A percentile compares a stretch with the other conserved stretches of the same genome.
These are phyloP conservation scores for Globisporangium ultimum DNA, from an alignment of 352 stramenopile species.

Conservation along the genomic window DNA sequence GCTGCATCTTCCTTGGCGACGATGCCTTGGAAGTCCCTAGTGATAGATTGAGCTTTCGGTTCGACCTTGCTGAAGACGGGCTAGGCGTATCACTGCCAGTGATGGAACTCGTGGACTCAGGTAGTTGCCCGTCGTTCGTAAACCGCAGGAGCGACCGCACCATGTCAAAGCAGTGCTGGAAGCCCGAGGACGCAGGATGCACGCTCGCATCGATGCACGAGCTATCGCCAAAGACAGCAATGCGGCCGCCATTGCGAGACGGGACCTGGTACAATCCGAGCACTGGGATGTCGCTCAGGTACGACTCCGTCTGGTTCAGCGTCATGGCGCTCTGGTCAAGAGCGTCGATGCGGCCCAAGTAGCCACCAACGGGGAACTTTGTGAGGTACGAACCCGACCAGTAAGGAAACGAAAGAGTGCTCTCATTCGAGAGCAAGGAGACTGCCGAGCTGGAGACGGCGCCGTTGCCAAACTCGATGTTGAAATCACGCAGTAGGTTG, in stretches of 20 bases:
- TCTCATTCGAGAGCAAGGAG: conserved; percentile 32
- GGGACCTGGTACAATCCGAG: conserved; percentile 69
- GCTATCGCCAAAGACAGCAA: conserved; percentile 73
- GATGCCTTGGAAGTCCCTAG: neutral
- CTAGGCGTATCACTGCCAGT: neutral
- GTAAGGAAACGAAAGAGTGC: conserved; percentile 37
- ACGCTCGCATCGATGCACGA: conserved; percentile 69
- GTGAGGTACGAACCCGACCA: conserved; percentile 63
- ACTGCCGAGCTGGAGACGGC: conserved; percentile 51
- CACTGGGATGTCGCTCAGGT: conserved; percentile 37
- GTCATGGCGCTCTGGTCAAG: conserved; percentile 47
- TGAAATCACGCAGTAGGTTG: conserved; percentile 52
- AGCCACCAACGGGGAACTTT: conserved; percentile 63
- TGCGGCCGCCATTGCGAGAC: conserved; percentile 52
- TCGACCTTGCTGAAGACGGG: conserved; percentile 2
- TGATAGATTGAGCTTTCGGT: neutral
- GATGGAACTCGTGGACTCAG: neutral
- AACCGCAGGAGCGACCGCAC: conserved; percentile 53
- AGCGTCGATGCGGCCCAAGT: conserved; percentile 53
- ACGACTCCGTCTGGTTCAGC: conserved; percentile 44
- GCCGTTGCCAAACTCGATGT: conserved; percentile 59
- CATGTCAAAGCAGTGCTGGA: conserved; percentile 64
- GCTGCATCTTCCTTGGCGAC: neutral
- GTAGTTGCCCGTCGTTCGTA: conserved; percentile 43
- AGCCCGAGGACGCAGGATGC: conserved; percentile 28